Conservation (phyloP, 2,329 filamentous ascomycete species). For the Colletotrichum liaoningense region DNA sequence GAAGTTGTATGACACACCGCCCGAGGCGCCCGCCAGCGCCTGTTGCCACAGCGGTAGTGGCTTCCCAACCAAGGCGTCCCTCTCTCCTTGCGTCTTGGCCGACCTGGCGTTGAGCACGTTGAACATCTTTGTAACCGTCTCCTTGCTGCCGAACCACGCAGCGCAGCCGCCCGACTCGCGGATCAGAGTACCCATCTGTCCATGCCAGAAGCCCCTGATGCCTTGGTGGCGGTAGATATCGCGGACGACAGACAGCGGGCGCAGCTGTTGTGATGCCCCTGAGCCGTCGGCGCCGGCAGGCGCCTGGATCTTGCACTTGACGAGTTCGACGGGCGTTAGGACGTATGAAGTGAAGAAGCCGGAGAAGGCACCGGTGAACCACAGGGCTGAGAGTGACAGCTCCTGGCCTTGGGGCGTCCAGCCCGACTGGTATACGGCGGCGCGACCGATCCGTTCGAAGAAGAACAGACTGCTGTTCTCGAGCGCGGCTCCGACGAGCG, state of each 20-base stretch:
- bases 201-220: conserved; percentile 90
- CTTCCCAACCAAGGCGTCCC: conserved; percentile 54
- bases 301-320: conserved; percentile 99
- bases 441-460: conserved; percentile 82
- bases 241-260: conserved; percentile 77
- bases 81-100: conserved; percentile 52
- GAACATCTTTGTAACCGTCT: conserved; percentile 80
- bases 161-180: conserved; percentile 93
- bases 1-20: conserved; percentile 96
- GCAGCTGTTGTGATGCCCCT: conserved; percentile 61
- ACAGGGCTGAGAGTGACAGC: conserved; percentile 80
- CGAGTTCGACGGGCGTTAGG: conserved; percentile 93
- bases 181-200: conserved; percentile 92
- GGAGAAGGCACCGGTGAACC: conserved; percentile 85
- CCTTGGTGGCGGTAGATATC: conserved; percentile 88
- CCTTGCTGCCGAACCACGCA: conserved; percentile 95
- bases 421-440: conserved; percentile 67
- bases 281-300: conserved; percentile 59
- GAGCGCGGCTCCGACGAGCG: conserved; percentile 88
- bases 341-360: conserved; percentile 91
- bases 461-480: conserved; percentile 95
- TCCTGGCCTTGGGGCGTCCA: conserved; percentile 63
- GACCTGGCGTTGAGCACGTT: conserved; percentile 64
- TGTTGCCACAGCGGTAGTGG: conserved; percentile 86
- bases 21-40: conserved; percentile 85